Evolutionary conservation across 371 early-diverging fungal genomes (phyloP), one percentile per base, ranked within the genome.

Genomic region (Mortierella sp.): DNA sequence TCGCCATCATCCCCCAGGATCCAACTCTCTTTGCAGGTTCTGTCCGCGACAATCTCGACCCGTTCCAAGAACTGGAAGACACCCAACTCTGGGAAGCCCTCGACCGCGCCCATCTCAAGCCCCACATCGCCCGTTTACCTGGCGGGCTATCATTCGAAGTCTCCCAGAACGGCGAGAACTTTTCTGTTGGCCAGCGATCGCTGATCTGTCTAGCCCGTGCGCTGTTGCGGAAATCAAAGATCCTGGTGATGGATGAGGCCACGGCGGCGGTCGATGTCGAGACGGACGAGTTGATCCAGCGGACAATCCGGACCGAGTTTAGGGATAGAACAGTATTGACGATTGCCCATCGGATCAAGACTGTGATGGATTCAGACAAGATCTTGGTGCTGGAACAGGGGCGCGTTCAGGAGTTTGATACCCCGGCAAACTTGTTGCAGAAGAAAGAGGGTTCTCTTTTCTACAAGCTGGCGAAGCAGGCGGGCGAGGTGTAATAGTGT

Each of bases 251-350:
- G 77, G 93, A 93, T 73, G 85, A 85, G 24, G 96, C 96, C 24
- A 95, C 95, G 6, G 93, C 97, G 10, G 90, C 93, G 11, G 92
- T 95, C 50, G 97, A 98, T 86, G 93, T 92, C 43, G 92, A 91
- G 68, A 93, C 96, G 1, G 96, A 91, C 70, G 80, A 89, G 26
- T 85, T 94, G 67, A 97, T 98, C 68, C 98, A 98, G 83, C 85
- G 90, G 66, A 96, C 96, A 6, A 96, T 97, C 66, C 93, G 97
- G 37, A 70, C 85, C 22, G 92, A 94, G 86, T 80, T 85, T 66
- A 48, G 58, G 40, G 80, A 77, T 29, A 39, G 80, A 24, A 85
- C 85, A 0, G 73, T 85, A 9, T 58, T 85, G 70, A 80, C 80
- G 26, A 85, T 80, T 68, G 85, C 85, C 5, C 85, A 85, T 69